Evolutionary conservation across 192 early-diverging fungal species (phyloP).

Genomic region (Coemansia guatemalensis): DNA sequence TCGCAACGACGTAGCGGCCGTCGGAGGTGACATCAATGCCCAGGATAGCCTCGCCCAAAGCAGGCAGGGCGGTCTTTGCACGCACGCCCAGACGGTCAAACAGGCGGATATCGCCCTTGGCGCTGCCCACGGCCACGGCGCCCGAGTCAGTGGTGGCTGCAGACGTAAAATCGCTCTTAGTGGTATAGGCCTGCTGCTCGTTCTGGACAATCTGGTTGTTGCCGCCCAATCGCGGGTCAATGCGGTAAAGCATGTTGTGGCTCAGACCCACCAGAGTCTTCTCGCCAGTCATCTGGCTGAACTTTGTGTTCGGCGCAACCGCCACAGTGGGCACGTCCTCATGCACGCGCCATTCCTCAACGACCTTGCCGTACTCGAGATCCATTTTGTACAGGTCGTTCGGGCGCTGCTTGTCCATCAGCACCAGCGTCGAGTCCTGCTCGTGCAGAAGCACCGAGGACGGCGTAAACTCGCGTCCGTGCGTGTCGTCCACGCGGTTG

Average conservation of each 20-base stretch:
- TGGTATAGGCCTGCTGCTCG: constrained; percentile 69
- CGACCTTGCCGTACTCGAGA: constrained; percentile 85
- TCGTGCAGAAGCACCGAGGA: constrained; percentile 81
- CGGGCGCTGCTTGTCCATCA: constrained; percentile 69
- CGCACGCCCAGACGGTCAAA: constrained; percentile 74
- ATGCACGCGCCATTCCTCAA: constrained; percentile 90
- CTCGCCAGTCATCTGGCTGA: constrained; percentile 70
- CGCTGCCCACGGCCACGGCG: constrained; percentile 75
- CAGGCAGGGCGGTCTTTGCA: constrained; percentile 88
- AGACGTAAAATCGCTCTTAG: constrained; percentile 68
- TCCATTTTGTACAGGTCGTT: constrained; percentile 88
- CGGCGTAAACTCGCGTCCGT: constrained; percentile 68
- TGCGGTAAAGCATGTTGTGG: constrained; percentile 78
- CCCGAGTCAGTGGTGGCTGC: constrained; percentile 77
- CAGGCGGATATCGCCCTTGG: constrained; percentile 88
- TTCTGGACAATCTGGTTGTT: constrained; percentile 66
- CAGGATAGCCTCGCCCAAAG: constrained; percentile 81
- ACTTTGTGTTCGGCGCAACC: constrained; percentile 75
- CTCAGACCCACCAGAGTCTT: constrained; percentile 81
- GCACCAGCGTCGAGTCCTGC: constrained; percentile 76
- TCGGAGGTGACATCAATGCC: constrained; percentile 88
- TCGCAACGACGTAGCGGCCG: constrained; percentile 85
- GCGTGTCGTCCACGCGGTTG: constrained; percentile 63
- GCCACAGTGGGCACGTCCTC: constrained; percentile 67
- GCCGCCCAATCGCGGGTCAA: constrained; percentile 82